Percentiles rank a stretch among this genome's conserved stretches.
These are phyloP conservation scores for Heliamphora pulchella DNA, from an alignment of 179 eudicot species.

Conservation along the genomic window DNA sequence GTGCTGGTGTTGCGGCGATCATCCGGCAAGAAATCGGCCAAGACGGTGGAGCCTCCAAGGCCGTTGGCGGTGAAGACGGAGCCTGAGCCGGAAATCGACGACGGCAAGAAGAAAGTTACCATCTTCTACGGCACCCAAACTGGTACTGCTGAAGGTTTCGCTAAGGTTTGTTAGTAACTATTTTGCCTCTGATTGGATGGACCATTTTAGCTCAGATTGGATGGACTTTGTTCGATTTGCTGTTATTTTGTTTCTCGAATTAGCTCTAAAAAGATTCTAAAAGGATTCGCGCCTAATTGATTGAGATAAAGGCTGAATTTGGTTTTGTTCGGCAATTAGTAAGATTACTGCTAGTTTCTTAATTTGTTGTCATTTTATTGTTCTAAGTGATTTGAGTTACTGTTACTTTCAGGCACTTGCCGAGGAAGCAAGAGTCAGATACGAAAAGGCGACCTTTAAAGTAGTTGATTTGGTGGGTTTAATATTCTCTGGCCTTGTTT, in stretches of 20 bases:
- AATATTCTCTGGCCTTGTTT: not conserved
- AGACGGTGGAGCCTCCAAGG: constrained; percentile 21
- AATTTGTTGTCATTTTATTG: not conserved
- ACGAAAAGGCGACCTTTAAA: constrained; percentile 72
- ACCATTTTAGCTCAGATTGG: not conserved
- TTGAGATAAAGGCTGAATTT: too few species aligned
- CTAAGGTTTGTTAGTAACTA: constrained; percentile 49
- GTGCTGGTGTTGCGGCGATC: constrained; percentile 59
- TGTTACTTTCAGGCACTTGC: constrained; percentile 58
- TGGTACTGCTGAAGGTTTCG: constrained; percentile 96
- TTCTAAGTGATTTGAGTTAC: too few species aligned
- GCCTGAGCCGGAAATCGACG: constrained; percentile 46
- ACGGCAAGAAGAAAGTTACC: constrained; percentile 60
- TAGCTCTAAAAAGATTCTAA: too few species aligned
- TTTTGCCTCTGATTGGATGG: not conserved
- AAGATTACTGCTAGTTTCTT: not conserved
- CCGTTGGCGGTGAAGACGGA: constrained; percentile 24
- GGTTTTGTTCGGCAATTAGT: not conserved
- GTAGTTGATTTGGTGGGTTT: constrained; percentile 70
- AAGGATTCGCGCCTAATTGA: too few species aligned
- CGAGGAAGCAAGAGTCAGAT: constrained; percentile 75
- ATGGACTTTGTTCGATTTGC: not conserved
- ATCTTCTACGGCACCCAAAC: constrained; percentile 90
- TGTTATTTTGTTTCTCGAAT: not conserved
- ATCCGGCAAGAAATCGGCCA: constrained; percentile 23